A percentile compares a stretch with the other conserved stretches of the same genome.
These are phyloP conservation scores for Corylus avellana DNA, from an alignment of 306 rosid species.

Conservation along the genomic window DNA sequence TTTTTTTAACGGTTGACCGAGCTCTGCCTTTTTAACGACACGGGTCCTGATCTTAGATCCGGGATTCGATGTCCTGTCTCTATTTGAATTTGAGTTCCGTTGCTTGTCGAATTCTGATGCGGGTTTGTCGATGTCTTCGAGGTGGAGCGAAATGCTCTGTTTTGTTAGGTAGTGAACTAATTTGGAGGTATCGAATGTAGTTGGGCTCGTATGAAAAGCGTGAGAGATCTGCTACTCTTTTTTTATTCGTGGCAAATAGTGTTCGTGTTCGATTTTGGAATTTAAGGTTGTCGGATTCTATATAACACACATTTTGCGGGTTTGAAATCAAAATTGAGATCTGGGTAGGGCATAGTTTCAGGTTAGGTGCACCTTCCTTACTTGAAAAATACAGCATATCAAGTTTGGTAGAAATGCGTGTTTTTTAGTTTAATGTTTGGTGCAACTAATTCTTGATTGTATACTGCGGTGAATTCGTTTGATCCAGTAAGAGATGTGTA, in stretches of 20 bases:
- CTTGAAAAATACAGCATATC: neutral
- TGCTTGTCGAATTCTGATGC: neutral
- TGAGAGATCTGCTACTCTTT: conserved; percentile 8
- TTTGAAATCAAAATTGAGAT: conserved; percentile 20
- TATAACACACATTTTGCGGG: conserved; percentile 15
- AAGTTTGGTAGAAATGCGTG: neutral
- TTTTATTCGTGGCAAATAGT: neutral
- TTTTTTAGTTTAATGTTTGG: neutral
- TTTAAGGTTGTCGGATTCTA: neutral
- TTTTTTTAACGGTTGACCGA: neutral
- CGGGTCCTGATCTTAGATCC: conserved; percentile 25
- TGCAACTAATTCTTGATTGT: neutral
- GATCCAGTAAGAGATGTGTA: no score
- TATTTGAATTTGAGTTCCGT: neutral
- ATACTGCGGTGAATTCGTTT: conserved; percentile 19
- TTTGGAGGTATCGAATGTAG: neutral
- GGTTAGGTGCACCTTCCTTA: conserved; percentile 22
- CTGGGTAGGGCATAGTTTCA: neutral
- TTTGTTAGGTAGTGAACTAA: conserved; percentile 13
- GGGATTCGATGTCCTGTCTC: conserved; percentile 21
- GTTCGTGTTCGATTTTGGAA: conserved; percentile 16
- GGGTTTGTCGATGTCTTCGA: conserved; percentile 17
- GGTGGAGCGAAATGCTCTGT: conserved; percentile 4
- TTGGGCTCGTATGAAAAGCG: neutral
- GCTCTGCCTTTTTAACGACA: neutral